Evolutionary conservation across 139 green algal species (phyloP), one percentile per base, ranked within the genome.

Genomic region (Volvox reticuliferus): DNA sequence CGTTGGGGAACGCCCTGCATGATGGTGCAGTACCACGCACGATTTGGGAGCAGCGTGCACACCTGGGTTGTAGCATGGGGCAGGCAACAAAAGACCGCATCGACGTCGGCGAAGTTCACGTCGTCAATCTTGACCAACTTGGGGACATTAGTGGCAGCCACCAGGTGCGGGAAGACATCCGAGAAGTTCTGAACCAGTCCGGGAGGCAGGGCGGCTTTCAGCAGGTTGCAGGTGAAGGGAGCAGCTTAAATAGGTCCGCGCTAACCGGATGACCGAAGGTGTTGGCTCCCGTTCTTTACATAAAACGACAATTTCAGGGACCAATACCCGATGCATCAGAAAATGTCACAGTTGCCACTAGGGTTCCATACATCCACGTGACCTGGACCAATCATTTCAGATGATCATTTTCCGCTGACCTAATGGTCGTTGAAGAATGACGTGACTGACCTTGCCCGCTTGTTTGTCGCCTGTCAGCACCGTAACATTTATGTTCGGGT

Each of bases 81-180:
- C 91, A 99, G 94, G 94, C 98, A 99, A 95, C 98, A 99, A 94
- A 99, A 99, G n/a, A 95, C 98, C 20, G 96, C 97, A 78, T 99
- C 98, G 26, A 99, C 93, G 16, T 95, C 36, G 50, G 71, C 83
- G 87, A 95, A 99, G 86, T 98, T 89, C 9, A 99, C 97, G 86
- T 99, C 98, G 28, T 95, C 97, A 35, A 98, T 98, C 91, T 99
- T 99, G 24, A 96, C 91, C 79, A 99, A 93, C 33, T 91, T 94
- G 32, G 94, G 95, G 17, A 96, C 92, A 61, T 97, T 91, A 32
- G 95, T 92, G 55, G 96, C 95, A 14, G 95, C 94, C 0, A 96
- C 85, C 16, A 99, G 94, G 91, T 99, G 97, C 22, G 98, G 98
- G 93, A 99, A 99, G 20, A 99, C 97, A 6, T 98, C 96, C 14